Evolutionary conservation across 352 stramenopile genomes (phyloP), one percentile per base, ranked within the genome.

Genomic region (Salisapilia sapeloensis): DNA sequence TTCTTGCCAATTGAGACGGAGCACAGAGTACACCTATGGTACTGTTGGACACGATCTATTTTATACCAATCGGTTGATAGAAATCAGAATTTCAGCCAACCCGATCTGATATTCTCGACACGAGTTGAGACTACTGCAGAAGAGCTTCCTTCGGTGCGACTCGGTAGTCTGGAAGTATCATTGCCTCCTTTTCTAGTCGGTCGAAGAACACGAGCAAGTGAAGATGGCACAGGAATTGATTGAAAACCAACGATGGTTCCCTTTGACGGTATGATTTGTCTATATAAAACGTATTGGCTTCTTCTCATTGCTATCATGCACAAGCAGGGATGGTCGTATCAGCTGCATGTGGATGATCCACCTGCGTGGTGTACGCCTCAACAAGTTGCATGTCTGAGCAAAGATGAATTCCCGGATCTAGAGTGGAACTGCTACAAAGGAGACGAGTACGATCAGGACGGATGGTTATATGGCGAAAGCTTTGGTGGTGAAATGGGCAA

Each of bases 161-260:
- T n/a, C n/a, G n/a, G n/a, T n/a, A n/a, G n/a, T n/a, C n/a, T n/a
- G n/a, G n/a, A n/a, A n/a, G n/a, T n/a, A n/a, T n/a, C n/a, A n/a
- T n/a, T n/a, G n/a, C n/a, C n/a, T n/a, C n/a, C n/a, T n/a, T n/a
- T n/a, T n/a, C n/a, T n/a, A n/a, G n/a, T n/a, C n/a, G n/a, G n/a
- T n/a, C n/a, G n/a, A n/a, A n/a, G n/a, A n/a, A n/a, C n/a, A n/a
- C n/a, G n/a, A n/a, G n/a, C 12, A 11, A 39, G 37, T 31, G 3
- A 22, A 12, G 24, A 66, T 66, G 60, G 46, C 47, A 31, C 33
- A 50, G 12, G 74, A 90, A 44, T 56, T 90, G 43, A 75, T 90
- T 40, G 74, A 90, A 54, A 90, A 90, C 46, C 74, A 90, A 48
- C 67, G 74, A 17, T 90, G 74, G 74, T 86, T 79, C 29, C 49